These are phyloP conservation scores for Penicillium concentricum DNA, from an alignment of 2,329 filamentous ascomycete species.

Conservation along the genomic window DNA sequence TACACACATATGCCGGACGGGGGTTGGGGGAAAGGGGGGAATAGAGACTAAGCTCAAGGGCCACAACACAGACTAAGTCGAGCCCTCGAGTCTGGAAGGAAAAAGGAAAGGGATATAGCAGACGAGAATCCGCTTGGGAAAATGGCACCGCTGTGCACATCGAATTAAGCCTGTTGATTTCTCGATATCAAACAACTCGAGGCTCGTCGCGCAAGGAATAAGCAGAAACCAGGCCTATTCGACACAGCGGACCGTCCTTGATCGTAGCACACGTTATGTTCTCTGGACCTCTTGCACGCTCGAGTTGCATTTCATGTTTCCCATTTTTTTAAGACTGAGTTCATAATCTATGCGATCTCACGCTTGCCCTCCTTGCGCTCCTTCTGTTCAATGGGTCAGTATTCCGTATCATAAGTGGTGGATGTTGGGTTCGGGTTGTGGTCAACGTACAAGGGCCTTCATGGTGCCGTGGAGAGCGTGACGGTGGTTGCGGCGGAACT, in stretches of 20 bases:
- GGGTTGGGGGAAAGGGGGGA: slow-evolving; percentile 1
- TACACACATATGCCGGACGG: slow-evolving; percentile 67
- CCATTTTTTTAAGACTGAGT: slow-evolving; percentile 29
- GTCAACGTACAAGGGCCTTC: slow-evolving; percentile 82
- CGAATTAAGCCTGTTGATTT: slow-evolving; percentile 33
- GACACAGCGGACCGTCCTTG: slow-evolving; percentile 28
- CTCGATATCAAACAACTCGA: slow-evolving; percentile 28
- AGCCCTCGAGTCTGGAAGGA: slow-evolving; percentile 5
- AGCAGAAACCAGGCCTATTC: slow-evolving; percentile 29
- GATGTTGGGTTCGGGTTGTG: neutral
- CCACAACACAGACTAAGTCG: slow-evolving; percentile 7
- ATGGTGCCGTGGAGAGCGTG: slow-evolving; percentile 99
- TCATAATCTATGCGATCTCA: slow-evolving; percentile 68
- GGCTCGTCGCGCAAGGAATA: slow-evolving; percentile 25
- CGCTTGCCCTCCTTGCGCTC: slow-evolving; percentile 96
- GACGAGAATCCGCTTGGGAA: slow-evolving; percentile 15
- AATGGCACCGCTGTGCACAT: slow-evolving; percentile 23
- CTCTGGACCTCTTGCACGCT: slow-evolving; percentile 35
- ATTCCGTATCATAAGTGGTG: neutral
- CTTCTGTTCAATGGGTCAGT: slow-evolving; percentile 65
- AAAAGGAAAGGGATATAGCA: slow-evolving; percentile 6
- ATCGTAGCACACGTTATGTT: slow-evolving; percentile 36
- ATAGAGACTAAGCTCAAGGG: slow-evolving; percentile 12
- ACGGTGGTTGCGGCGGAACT: slow-evolving; percentile 99
- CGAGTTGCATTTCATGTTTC: slow-evolving; percentile 29